Conservation (phyloP, 139 green algal species). For the Picochlorum sp. region DNA sequence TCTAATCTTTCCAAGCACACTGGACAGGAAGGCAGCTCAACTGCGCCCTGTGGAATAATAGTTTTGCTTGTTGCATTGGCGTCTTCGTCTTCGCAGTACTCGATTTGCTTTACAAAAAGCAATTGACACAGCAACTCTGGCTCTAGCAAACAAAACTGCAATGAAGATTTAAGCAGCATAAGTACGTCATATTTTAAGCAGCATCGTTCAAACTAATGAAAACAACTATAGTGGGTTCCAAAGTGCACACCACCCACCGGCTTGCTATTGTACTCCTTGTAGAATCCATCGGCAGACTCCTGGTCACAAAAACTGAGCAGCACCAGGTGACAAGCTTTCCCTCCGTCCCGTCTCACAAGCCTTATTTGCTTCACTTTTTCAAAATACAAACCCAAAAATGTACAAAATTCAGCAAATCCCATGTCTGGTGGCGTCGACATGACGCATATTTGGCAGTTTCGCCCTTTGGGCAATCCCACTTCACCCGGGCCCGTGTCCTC, state of each 20-base stretch:
- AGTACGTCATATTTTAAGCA: no score
- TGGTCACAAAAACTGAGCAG: constrained; percentile 66
- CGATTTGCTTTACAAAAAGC: constrained; percentile 41
- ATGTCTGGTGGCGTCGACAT: constrained; percentile 80
- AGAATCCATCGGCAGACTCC: constrained; percentile 64
- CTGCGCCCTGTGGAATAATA: constrained; percentile 36
- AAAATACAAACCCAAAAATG: constrained; percentile 74
- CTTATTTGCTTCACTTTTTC: constrained; percentile 46
- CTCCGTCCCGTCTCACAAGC: constrained; percentile 60
- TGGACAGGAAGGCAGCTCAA: constrained; percentile 86
- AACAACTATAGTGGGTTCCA: no score
- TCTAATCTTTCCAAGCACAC: constrained; percentile 96
- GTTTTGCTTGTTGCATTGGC: neutral
- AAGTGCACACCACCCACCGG: no score
- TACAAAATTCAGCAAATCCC: constrained; percentile 79
- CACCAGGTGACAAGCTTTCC: constrained; percentile 61
- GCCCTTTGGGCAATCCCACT: constrained; percentile 15
- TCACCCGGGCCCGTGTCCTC: neutral
- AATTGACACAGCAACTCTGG: constrained; percentile 68
- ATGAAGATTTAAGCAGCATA: no score
- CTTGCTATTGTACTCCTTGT: constrained; percentile 62
- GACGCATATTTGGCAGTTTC: constrained; percentile 50
- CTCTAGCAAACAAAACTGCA: constrained; percentile 67
- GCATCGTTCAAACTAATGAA: no score
- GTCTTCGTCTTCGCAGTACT: constrained; percentile 2